Evolutionary conservation across 2,329 filamentous ascomycete species (phyloP).

Genomic region (Exophiala alcalophila): DNA sequence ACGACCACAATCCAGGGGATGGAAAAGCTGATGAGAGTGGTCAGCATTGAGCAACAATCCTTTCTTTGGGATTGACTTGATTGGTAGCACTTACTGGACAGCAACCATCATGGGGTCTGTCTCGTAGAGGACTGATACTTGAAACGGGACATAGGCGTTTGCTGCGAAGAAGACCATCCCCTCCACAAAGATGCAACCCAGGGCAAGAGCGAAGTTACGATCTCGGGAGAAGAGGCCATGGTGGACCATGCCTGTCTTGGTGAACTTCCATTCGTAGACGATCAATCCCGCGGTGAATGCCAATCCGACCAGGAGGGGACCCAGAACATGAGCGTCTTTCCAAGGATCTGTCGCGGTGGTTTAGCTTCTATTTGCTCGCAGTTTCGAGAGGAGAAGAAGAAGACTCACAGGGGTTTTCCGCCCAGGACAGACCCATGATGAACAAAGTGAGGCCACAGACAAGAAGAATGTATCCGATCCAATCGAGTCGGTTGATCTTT

Average conservation of each 20-base stretch:
- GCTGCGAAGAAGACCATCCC: conserved; percentile 62
- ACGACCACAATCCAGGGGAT: conserved; percentile 4
- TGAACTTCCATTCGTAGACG: conserved; percentile 55
- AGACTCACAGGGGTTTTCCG: no score
- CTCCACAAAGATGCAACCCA: conserved; percentile 57
- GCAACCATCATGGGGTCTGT: conserved; percentile 1
- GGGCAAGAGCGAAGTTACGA: conserved; percentile 58
- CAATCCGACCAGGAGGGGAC: conserved; percentile 48
- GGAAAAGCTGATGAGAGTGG: background rate
- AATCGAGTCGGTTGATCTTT: conserved; percentile 17
- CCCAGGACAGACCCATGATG: conserved; percentile 57
- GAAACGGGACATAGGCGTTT: conserved; percentile 33
- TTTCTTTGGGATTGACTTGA: no score
- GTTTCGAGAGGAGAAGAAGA: no score
- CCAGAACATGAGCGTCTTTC: conserved; percentile 50
- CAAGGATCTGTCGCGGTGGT: conserved; percentile 56
- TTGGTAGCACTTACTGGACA: conserved; percentile 3
- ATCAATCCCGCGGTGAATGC: conserved; percentile 45
- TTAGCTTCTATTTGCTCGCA: no score
- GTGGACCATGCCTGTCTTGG: conserved; percentile 49
- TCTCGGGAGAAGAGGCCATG: conserved; percentile 51
- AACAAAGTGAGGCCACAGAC: conserved; percentile 37
- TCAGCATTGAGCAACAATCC: background rate
- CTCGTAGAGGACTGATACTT: conserved; percentile 14
- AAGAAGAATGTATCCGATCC: conserved; percentile 13